These are phyloP conservation scores for Linnemannia exigua DNA, from an alignment of 192 early-diverging fungal genomes.

Conservation along the genomic window DNA sequence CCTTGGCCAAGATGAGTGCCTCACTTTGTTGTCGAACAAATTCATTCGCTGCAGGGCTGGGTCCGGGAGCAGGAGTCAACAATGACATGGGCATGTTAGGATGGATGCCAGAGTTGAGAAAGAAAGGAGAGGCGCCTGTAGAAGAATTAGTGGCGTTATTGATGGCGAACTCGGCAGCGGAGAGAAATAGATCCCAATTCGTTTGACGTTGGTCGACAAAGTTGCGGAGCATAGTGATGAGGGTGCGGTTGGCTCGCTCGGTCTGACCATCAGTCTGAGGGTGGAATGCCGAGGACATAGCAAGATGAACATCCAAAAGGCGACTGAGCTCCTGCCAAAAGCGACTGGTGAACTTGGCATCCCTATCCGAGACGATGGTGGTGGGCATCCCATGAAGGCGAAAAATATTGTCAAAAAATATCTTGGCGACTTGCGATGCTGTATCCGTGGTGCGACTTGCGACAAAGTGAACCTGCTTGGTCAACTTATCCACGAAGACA, in stretches of 20 bases:
- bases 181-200: slow-evolving; percentile 61
- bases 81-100: background rate
- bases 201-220: slow-evolving; percentile 2
- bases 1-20: background rate
- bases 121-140: slow-evolving; percentile 37
- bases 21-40: background rate
- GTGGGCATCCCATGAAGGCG: slow-evolving; percentile 47
- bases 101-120: slow-evolving; percentile 34
- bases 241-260: slow-evolving; percentile 24
- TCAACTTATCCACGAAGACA: slow-evolving; percentile 57
- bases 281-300: slow-evolving; percentile 35
- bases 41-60: background rate
- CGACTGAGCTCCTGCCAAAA: slow-evolving; percentile 58
- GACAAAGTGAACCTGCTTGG: slow-evolving; percentile 54
- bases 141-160: slow-evolving; percentile 57
- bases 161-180: slow-evolving; percentile 61
- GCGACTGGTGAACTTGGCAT: slow-evolving; percentile 54
- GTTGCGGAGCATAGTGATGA: background rate
- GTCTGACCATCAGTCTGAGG: slow-evolving; percentile 52
- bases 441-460: background rate
- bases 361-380: slow-evolving; percentile 62
- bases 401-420: slow-evolving; percentile 36
- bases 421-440: slow-evolving; percentile 19
- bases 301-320: slow-evolving; percentile 40
- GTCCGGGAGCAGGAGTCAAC: background rate